Percentiles rank a stretch among this genome's conserved stretches.
phyloP scores from a whole-genome alignment of 352 stramenopile genomes.

The Phytopythium boreale region DNA sequence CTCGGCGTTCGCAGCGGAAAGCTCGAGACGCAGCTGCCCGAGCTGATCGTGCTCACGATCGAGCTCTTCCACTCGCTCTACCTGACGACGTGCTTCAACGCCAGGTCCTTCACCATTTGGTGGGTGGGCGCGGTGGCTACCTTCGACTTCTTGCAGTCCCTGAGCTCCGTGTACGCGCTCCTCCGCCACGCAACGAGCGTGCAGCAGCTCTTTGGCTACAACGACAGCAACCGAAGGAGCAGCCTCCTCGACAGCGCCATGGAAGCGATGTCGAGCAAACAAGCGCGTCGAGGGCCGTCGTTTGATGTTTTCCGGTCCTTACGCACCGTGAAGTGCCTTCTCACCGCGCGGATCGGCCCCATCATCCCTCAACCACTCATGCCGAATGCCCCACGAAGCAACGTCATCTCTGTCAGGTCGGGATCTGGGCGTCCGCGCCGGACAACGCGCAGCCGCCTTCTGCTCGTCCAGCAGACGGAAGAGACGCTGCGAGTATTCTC shows the following conservation, averaged over 20 bases:
- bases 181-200: slow-evolving; percentile 2
- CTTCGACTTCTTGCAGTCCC: slow-evolving; percentile 1
- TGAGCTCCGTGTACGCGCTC: slow-evolving; percentile 2
- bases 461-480: background rate
- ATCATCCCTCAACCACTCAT: background rate
- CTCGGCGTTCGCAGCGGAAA: background rate
- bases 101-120: slow-evolving; percentile 1
- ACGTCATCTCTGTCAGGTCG: background rate
- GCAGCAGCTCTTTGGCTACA: slow-evolving; percentile 1
- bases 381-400: too few relatives aligned
- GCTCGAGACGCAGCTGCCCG: slow-evolving; percentile 9
- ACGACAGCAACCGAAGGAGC: background rate
- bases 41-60: slow-evolving; percentile 16
- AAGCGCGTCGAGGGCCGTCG: background rate
- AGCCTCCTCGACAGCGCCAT: slow-evolving; percentile 5
- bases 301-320: background rate
- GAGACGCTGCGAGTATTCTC: slow-evolving; percentile 13
- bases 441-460: background rate
- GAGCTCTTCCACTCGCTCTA: slow-evolving; percentile 20
- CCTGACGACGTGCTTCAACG: slow-evolving; percentile 11
- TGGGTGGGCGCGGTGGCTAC: background rate
- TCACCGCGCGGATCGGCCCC: background rate
- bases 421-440: background rate
- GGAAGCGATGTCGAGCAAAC: background rate
- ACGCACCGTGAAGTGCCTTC: background rate